Percentiles rank a stretch among this genome's conserved stretches.
Evolutionary conservation across 805 yeast species (phyloP).

Genomic region (Maudiozyma bulderi): DNA sequence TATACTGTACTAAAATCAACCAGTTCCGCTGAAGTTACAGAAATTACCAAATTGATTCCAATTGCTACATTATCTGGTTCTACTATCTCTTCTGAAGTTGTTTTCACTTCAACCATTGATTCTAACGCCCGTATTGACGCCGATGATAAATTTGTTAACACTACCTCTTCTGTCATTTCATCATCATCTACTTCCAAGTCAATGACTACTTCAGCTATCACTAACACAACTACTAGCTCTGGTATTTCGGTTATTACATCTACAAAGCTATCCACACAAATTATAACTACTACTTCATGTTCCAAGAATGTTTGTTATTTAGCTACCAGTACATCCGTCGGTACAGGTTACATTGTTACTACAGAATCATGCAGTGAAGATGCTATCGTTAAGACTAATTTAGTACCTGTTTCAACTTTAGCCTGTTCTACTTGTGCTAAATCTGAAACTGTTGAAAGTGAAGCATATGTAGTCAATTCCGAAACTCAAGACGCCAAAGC

Average conservation of each 20-base stretch:
- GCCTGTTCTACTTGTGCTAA: background rate
- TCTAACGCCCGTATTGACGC: background rate
- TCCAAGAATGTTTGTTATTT: background rate
- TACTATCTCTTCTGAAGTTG: conserved; percentile 3
- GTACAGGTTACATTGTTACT: background rate
- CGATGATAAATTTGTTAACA: background rate
- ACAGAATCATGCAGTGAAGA: background rate
- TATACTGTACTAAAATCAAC: background rate
- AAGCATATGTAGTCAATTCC: background rate
- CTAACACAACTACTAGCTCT: background rate
- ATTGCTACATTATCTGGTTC: conserved; percentile 6
- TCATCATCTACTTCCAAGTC: background rate
- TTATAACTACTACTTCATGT: background rate
- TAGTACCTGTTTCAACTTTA: conserved; percentile 2
- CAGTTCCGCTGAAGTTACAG: conserved; percentile 1
- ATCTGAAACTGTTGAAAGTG: background rate
- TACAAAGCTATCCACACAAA: background rate
- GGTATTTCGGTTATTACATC: background rate
- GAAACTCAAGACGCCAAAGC: background rate
- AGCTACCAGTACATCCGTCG: background rate
- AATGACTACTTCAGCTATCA: background rate
- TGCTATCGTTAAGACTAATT: background rate
- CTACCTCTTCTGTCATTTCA: background rate
- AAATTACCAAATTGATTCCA: background rate
- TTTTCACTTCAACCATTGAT: background rate